phyloP scores from a whole-genome alignment of 495 filamentous ascomycete genomes.

The Cetradonia linearis region DNA sequence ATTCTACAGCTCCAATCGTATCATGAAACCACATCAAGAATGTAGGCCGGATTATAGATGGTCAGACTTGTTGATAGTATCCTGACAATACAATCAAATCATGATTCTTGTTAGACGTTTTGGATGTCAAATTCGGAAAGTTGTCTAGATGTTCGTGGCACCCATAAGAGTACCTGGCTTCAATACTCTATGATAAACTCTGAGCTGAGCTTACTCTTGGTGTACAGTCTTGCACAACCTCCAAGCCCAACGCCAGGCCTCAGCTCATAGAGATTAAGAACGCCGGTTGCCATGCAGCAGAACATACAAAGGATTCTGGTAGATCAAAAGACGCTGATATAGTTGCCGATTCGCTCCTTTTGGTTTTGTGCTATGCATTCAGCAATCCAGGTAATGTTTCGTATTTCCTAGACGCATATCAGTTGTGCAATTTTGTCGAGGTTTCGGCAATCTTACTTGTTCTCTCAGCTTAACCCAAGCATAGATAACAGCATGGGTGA shows the following conservation, averaged over 20 bases:
- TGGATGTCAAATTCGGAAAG: no score
- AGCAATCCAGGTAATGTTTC: conserved; percentile 98
- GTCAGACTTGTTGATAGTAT: no score
- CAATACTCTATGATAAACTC: background rate
- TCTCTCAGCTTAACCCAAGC: conserved; percentile 97
- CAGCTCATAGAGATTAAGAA: background rate
- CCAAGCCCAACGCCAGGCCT: background rate
- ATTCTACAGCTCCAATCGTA: no score
- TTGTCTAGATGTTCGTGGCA: no score
- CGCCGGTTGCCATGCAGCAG: conserved; percentile 9
- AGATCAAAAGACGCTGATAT: conserved; percentile 84
- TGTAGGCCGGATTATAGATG: no score
- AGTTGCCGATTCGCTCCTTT: conserved; percentile 97
- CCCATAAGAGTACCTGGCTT: no score
- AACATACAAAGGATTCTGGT: background rate
- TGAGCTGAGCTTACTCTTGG: background rate
- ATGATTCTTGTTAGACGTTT: no score
- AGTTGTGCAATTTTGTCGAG: conserved; percentile 20
- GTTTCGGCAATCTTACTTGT: conserved; percentile 53
- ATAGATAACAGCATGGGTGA: conserved; percentile 90
- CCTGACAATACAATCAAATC: no score
- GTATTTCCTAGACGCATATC: conserved; percentile 68
- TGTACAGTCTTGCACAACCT: background rate
- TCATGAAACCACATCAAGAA: no score
- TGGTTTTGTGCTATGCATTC: conserved; percentile 99